Conservation (phyloP, 192 early-diverging fungal species). For the Jimgerdemannia lactiflua region DNA sequence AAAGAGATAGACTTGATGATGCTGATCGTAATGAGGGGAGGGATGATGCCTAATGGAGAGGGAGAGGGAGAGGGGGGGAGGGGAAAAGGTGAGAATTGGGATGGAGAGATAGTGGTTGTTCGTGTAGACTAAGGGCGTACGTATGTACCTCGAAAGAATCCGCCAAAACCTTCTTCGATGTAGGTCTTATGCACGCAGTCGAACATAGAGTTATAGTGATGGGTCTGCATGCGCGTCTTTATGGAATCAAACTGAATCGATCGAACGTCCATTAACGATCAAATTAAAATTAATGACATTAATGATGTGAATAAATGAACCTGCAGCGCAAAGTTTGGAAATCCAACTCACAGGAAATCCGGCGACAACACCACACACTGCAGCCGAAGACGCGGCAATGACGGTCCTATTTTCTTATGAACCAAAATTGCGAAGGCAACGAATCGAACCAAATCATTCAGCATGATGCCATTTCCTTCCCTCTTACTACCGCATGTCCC, state of each 20-base stretch:
- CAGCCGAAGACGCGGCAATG: constrained; percentile 66
- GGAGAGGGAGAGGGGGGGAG: background rate
- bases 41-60: constrained; percentile 52
- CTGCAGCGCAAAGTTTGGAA: background rate
- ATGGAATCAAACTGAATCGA: constrained; percentile 79
- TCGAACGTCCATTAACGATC: background rate
- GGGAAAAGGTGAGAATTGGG: constrained; percentile 1
- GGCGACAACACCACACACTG: constrained; percentile 62
- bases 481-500: background rate
- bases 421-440: background rate
- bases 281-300: background rate
- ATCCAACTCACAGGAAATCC: constrained; percentile 57
- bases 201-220: constrained; percentile 74
- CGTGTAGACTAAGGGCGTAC: background rate
- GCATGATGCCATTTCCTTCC: background rate
- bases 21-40: constrained; percentile 80
- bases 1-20: constrained; percentile 90
- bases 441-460: background rate
- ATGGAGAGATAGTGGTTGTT: constrained; percentile 4
- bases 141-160: constrained; percentile 80
- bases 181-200: constrained; percentile 77
- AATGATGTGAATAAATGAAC: constrained; percentile 1
- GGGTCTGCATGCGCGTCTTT: constrained; percentile 97
- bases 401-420: constrained; percentile 58
- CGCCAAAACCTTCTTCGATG: constrained; percentile 74